Evolutionary conservation across 345 rosid species (phyloP).

Genomic region (Nasturtium officinale): DNA sequence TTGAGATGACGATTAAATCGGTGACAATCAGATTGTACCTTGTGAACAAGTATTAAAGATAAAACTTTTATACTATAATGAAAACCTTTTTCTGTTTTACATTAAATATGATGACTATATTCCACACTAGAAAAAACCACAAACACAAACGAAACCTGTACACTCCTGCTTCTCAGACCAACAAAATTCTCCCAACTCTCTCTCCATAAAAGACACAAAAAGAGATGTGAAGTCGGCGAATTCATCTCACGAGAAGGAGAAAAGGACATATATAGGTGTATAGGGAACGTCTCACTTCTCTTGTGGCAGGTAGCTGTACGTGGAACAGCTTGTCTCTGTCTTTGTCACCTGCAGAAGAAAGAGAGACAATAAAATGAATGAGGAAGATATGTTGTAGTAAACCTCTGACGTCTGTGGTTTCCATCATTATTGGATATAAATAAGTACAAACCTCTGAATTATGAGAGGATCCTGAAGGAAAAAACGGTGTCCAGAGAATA

Average conservation of each 20-base stretch:
- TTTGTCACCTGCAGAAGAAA: slow-evolving; percentile 38
- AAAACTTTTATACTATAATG: slow-evolving; percentile 33
- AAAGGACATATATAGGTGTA: slow-evolving; percentile 14
- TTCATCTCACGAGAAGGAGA: slow-evolving; percentile 30
- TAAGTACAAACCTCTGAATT: slow-evolving; percentile 65
- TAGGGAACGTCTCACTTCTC: slow-evolving; percentile 30
- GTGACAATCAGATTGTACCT: slow-evolving; percentile 2
- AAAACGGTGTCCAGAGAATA: slow-evolving; percentile 80
- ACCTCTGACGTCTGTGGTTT: slow-evolving; percentile 6
- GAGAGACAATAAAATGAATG: background rate
- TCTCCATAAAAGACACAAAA: background rate
- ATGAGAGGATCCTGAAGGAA: slow-evolving; percentile 69
- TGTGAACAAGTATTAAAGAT: slow-evolving; percentile 23
- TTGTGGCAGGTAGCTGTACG: slow-evolving; percentile 41
- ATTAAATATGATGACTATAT: slow-evolving; percentile 30
- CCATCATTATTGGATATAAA: background rate
- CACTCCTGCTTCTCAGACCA: slow-evolving; percentile 30
- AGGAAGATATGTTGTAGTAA: background rate
- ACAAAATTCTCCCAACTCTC: slow-evolving; percentile 16
- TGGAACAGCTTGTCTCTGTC: slow-evolving; percentile 45
- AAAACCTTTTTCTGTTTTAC: slow-evolving; percentile 16
- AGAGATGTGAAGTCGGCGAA: slow-evolving; percentile 28
- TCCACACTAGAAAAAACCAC: slow-evolving; percentile 29
- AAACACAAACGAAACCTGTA: slow-evolving; percentile 40
- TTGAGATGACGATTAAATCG: background rate